Conservation (phyloP, 257 asterid genomes). For the Solanum habrochaites region DNA sequence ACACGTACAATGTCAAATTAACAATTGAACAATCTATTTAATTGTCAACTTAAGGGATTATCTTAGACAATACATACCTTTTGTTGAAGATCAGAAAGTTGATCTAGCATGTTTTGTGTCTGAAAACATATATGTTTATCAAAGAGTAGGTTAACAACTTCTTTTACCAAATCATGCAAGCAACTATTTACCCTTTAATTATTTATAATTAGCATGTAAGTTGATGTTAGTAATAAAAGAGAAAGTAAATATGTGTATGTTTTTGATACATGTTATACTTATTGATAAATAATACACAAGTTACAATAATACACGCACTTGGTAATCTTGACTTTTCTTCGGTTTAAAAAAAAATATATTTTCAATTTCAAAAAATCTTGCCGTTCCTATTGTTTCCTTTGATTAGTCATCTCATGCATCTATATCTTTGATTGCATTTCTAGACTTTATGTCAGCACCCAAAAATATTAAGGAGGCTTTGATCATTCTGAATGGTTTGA, state of each 20-base stretch:
- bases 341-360: too few relatives aligned
- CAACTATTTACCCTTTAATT: neutral
- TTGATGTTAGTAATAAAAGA: neutral
- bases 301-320: too few relatives aligned
- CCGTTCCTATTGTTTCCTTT: neutral
- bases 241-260: too few relatives aligned
- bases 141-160: neutral
- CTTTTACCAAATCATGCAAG: neutral
- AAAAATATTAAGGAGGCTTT: neutral
- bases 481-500: neutral
- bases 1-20: neutral
- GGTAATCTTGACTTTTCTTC: neutral
- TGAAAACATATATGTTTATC: conserved; percentile 14
- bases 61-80: conserved; percentile 25
- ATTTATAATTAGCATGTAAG: neutral
- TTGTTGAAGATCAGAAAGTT: conserved; percentile 73
- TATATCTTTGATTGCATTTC: neutral
- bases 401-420: neutral
- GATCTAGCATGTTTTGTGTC: conserved; percentile 91
- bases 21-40: neutral
- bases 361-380: too few relatives aligned
- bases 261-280: neutral
- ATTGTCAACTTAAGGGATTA: neutral
- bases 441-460: neutral
- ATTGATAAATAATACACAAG: too few relatives aligned